Evolutionary conservation across 2,329 filamentous ascomycete species (phyloP).

Genomic region (Phialophora expanda): DNA sequence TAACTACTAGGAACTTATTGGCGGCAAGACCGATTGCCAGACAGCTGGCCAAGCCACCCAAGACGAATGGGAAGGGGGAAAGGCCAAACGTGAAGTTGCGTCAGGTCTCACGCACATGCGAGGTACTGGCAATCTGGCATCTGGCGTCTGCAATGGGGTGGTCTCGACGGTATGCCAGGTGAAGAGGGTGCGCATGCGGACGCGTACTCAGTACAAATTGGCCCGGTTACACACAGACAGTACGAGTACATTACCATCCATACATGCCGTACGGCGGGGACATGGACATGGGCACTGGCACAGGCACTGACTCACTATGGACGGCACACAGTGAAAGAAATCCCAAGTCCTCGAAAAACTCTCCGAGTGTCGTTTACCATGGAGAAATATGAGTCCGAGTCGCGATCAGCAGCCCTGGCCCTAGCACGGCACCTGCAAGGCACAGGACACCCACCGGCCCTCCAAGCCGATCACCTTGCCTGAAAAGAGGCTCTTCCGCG

Average conservation of each 20-base stretch:
- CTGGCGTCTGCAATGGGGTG: too few relatives aligned
- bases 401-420: not conserved
- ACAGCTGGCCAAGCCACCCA: not conserved
- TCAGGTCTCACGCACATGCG: not conserved
- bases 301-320: too few relatives aligned
- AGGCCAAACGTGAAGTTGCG: not conserved
- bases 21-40: too few relatives aligned
- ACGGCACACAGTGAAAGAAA: not conserved
- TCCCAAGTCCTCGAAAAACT: not conserved
- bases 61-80: not conserved
- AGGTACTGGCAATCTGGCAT: not conserved
- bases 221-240: not conserved
- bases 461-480: not conserved
- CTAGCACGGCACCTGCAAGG: slow-evolving; percentile 15
- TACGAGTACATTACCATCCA: not conserved
- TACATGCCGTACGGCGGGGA: not conserved
- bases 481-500: slow-evolving; percentile 6
- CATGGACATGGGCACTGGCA: too few relatives aligned
- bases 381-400: slow-evolving; percentile 3
- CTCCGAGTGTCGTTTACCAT: slow-evolving; percentile 5
- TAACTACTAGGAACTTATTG: too few relatives aligned
- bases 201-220: not conserved
- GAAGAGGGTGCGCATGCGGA: not conserved
- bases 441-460: not conserved
- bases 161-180: not conserved